phyloP scores from a whole-genome alignment of 371 early-diverging fungal genomes.

The Gilbertella persicaria region DNA sequence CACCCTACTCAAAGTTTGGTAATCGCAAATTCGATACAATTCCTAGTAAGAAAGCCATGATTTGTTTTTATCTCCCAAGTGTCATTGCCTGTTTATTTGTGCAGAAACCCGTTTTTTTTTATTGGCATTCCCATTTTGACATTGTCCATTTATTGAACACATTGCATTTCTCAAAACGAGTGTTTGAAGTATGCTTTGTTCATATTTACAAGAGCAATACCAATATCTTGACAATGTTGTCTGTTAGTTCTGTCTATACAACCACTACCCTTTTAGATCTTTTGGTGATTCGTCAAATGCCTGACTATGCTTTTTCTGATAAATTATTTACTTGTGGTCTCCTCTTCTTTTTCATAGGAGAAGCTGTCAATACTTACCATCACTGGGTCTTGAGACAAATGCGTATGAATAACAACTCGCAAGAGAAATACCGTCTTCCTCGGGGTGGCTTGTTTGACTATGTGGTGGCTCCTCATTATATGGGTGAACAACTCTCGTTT shows the following conservation, averaged over 20 bases:
- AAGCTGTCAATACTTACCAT: slow-evolving; percentile 11
- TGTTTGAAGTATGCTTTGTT: slow-evolving; percentile 19
- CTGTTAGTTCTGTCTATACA: slow-evolving; percentile 7
- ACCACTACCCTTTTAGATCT: slow-evolving; percentile 14
- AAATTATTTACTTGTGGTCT: neutral
- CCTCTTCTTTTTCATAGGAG: slow-evolving; percentile 5
- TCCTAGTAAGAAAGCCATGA: slow-evolving; percentile 26
- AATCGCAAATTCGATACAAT: slow-evolving; percentile 15
- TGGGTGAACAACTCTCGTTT: slow-evolving; percentile 25
- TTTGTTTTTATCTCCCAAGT: slow-evolving; percentile 23
- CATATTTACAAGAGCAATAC: slow-evolving; percentile 22
- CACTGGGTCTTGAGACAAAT: slow-evolving; percentile 13
- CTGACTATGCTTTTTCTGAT: neutral
- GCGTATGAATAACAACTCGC: slow-evolving; percentile 2
- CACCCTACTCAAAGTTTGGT: slow-evolving; percentile 35
- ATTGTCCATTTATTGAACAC: slow-evolving; percentile 12
- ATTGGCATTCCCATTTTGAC: slow-evolving; percentile 7
- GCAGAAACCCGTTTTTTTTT: neutral
- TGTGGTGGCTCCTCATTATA: slow-evolving; percentile 27
- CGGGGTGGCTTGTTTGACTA: slow-evolving; percentile 27
- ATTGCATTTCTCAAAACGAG: slow-evolving; percentile 27
- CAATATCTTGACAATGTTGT: slow-evolving; percentile 1
- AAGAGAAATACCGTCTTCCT: slow-evolving; percentile 17
- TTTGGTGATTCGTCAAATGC: slow-evolving; percentile 7
- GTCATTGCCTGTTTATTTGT: slow-evolving; percentile 11